phyloP scores from a whole-genome alignment of 768 basidiomycete genomes.

The Pisolithus albus region DNA sequence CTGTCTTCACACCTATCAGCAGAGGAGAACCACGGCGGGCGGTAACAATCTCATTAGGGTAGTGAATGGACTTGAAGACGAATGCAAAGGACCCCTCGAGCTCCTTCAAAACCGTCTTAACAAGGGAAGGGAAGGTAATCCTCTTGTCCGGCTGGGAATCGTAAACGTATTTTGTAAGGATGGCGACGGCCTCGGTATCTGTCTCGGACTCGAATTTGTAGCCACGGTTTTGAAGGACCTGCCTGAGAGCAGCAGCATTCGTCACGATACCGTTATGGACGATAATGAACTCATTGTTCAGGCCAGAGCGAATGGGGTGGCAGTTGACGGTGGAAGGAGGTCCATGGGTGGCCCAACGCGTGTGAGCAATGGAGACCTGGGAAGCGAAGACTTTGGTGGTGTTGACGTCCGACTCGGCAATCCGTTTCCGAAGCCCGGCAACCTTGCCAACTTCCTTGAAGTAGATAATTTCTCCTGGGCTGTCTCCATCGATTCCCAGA shows the following conservation, averaged over 20 bases:
- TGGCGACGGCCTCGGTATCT: conserved; percentile 96
- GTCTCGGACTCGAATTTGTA: conserved; percentile 94
- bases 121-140: conserved; percentile 79
- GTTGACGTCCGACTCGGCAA: conserved; percentile 63
- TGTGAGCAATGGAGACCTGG: conserved; percentile 97
- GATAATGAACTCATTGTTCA: conserved; percentile 75
- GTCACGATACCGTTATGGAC: conserved; percentile 99
- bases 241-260: conserved; percentile 80
- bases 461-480: conserved; percentile 63
- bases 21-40: conserved; percentile 97
- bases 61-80: conserved; percentile 96
- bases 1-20: conserved; percentile 97
- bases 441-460: conserved; percentile 99
- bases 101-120: conserved; percentile 96
- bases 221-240: conserved; percentile 92
- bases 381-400: conserved; percentile 70
- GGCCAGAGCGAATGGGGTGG: conserved; percentile 88
- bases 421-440: conserved; percentile 83
- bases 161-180: conserved; percentile 93
- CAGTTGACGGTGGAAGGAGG: conserved; percentile 84
- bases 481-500: conserved; percentile 87
- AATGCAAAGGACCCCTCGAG: conserved; percentile 98
- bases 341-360: conserved; percentile 99
- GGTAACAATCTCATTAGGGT: conserved; percentile 91
- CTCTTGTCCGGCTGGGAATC: conserved; percentile 86